These are phyloP conservation scores for Rhizopogon rudus DNA, from an alignment of 768 basidiomycete genomes.

Conservation along the genomic window DNA sequence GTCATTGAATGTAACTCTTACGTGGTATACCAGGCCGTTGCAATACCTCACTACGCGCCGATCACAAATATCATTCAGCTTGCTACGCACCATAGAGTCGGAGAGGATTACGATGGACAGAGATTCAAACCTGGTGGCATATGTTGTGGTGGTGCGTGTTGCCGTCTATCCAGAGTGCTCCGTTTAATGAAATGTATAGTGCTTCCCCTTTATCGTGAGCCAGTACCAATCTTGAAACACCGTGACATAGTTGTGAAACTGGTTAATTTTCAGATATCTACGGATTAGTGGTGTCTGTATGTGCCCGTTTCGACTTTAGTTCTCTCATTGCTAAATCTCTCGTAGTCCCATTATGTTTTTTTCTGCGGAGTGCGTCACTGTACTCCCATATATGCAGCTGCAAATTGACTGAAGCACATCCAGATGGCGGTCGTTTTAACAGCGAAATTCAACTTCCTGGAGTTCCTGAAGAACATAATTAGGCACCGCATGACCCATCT, in stretches of 20 bases:
- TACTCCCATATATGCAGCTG: not conserved
- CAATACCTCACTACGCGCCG: constrained; percentile 53
- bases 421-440: constrained; percentile 51
- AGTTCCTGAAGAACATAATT: constrained; percentile 42
- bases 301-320: constrained; percentile 8
- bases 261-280: constrained; percentile 48
- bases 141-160: constrained; percentile 46
- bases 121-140: constrained; percentile 59
- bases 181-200: constrained; percentile 28
- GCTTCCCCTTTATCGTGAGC: constrained; percentile 58
- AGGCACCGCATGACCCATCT: constrained; percentile 44
- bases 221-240: not conserved
- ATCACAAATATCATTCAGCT: constrained; percentile 63
- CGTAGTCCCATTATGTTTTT: constrained; percentile 52
- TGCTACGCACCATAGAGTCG: constrained; percentile 47
- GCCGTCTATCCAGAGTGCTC: not conserved
- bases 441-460: constrained; percentile 38
- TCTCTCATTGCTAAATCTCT: constrained; percentile 17
- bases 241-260: not conserved
- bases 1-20: not conserved
- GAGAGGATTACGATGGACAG: constrained; percentile 40
- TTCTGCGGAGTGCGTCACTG: constrained; percentile 46
- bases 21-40: constrained; percentile 41
- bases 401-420: constrained; percentile 2
- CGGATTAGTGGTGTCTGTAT: constrained; percentile 56